phyloP scores from a whole-genome alignment of 305 asterid species.

The Rubia balearica region DNA sequence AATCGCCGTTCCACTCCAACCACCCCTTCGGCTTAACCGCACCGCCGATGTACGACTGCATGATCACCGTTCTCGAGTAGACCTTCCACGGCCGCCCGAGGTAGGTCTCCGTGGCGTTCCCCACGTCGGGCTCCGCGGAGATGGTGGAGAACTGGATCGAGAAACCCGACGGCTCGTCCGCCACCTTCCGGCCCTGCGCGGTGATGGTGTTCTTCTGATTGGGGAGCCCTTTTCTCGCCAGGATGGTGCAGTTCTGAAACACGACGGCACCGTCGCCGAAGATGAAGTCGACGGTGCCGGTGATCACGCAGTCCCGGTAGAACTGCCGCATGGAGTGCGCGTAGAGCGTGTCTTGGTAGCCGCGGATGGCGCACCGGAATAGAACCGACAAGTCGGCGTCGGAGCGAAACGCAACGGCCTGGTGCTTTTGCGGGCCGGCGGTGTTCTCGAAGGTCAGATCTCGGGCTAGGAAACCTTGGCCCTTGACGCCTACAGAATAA shows the following conservation, averaged over 20 bases:
- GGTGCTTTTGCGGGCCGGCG: constrained; percentile 74
- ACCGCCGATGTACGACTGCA: constrained; percentile 51
- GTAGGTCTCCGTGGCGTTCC: constrained; percentile 48
- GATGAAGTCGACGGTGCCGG: constrained; percentile 76
- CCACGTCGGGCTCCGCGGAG: constrained; percentile 40
- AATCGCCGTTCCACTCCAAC: constrained; percentile 64
- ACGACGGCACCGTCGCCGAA: constrained; percentile 66
- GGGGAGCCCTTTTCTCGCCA: constrained; percentile 51
- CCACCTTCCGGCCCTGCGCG: constrained; percentile 62
- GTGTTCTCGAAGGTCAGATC: constrained; percentile 43
- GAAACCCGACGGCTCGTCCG: constrained; percentile 49
- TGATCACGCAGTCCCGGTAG: constrained; percentile 55
- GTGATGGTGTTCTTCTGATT: constrained; percentile 71
- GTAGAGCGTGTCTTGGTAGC: constrained; percentile 75
- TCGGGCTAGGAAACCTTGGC: constrained; percentile 7
- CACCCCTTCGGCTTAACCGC: constrained; percentile 64
- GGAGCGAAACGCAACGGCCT: constrained; percentile 76
- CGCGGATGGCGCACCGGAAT: constrained; percentile 48
- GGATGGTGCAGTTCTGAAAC: constrained; percentile 53
- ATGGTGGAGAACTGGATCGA: constrained; percentile 67
- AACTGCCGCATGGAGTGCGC: constrained; percentile 75
- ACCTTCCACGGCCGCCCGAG: constrained; percentile 76
- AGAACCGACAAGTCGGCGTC: constrained; percentile 68
- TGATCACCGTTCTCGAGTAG: constrained; percentile 59
- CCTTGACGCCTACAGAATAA: constrained; percentile 2